These are phyloP conservation scores for Baeospora myosura DNA, from an alignment of 1,284 basidiomycete species.

Conservation along the genomic window DNA sequence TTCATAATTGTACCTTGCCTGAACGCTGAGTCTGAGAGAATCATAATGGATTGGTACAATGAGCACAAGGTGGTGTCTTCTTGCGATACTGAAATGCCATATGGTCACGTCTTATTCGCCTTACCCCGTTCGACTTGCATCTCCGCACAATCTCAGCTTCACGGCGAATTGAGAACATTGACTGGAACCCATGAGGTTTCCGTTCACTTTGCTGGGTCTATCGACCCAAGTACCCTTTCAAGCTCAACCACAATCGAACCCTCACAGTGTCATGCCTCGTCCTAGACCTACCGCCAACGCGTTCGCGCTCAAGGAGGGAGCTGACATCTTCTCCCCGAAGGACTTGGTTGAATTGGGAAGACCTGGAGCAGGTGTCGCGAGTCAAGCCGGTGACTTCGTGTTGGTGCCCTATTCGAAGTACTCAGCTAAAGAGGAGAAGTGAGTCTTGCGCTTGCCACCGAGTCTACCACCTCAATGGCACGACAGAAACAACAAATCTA, in stretches of 20 bases:
- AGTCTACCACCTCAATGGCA: neutral
- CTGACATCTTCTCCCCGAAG: conserved; percentile 59
- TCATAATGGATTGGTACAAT: too few relatives aligned
- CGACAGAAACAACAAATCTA: conserved; percentile 57
- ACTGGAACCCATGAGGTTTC: conserved; percentile 29
- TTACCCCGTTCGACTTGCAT: too few relatives aligned
- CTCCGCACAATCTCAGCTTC: too few relatives aligned
- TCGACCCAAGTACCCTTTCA: conserved; percentile 44
- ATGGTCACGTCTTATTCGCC: neutral
- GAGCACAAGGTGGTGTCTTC: too few relatives aligned
- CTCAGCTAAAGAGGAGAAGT: conserved; percentile 66
- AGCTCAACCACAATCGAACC: conserved; percentile 16
- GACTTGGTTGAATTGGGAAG: conserved; percentile 69
- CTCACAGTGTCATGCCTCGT: too few relatives aligned
- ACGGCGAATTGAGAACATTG: too few relatives aligned
- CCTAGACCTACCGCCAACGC: conserved; percentile 25
- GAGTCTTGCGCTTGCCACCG: conserved; percentile 22
- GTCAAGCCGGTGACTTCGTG: conserved; percentile 56
- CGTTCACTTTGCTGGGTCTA: conserved; percentile 39
- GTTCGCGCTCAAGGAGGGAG: conserved; percentile 50
- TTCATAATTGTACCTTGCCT: neutral
- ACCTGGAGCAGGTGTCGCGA: conserved; percentile 60
- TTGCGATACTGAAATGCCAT: too few relatives aligned
- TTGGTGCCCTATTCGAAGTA: conserved; percentile 65
- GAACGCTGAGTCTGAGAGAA: too few relatives aligned